Base-by-base conservation (phyloP, 805 yeast genomes). In the Ogataea trehalophila region DNA sequence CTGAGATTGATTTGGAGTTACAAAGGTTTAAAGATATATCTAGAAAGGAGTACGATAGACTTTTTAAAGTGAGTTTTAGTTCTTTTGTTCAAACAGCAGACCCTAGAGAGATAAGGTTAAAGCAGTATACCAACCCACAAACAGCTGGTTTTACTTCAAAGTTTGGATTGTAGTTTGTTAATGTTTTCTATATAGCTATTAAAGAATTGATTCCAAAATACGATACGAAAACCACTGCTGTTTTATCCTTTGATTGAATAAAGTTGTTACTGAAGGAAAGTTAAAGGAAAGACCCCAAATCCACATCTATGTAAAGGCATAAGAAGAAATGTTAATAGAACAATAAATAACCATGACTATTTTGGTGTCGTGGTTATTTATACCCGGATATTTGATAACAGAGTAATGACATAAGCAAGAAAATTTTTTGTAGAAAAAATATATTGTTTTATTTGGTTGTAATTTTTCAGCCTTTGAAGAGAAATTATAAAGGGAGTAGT, bases 51-150 rank as follows among this genome's bases (percentile, higher is more conserved):
- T 55, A 50, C 38, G 38, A 40, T 15, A 26, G 42, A 15, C 33
- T 57, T 6, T 54, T 62, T 39, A 42, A 42, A 14, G 46, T 61
- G 6, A 47, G 54, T 14, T 4, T 26, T n/a, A 29, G 40, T n/a
- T 45, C 51, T 7, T 63, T 61, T 42, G 51, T 43, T 3, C 31
- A 34, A 33, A 62, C 66, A 5, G 63, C 66, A 5, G 22, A 45
- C 6, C 40, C 48, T 1, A 37, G 48, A 6, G 59, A 53, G 20
- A 45, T 41, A 2, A 38, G n/a, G 6, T 43, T 57, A 5, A 47
- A 49, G 29, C 41, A 22, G 11, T 57, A 58, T 40, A 35, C 18
- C 6, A 66, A 66, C 45, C 66, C 66, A 2, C 70, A 65, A 45
- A 65, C 69, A 4, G 42, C 34, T 15, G 17, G 26, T 2, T 62